These are phyloP conservation scores for Aureobasidium sp. DNA, from an alignment of 2,329 filamentous ascomycete genomes.

Conservation along the genomic window DNA sequence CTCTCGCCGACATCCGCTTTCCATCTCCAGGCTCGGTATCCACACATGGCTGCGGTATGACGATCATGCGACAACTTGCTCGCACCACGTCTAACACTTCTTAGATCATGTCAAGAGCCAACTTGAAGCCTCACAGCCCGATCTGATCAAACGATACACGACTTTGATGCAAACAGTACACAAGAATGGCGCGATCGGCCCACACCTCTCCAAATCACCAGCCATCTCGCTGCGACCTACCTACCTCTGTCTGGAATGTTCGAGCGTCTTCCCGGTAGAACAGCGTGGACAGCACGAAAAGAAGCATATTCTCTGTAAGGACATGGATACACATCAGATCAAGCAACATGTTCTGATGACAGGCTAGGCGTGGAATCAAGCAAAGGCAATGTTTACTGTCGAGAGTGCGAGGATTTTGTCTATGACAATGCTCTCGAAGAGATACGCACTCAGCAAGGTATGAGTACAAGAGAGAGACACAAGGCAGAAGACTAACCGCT, in stretches of 20 bases:
- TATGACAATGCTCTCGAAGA: conserved; percentile 76
- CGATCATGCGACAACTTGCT: conserved; percentile 24
- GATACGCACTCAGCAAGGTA: conserved; percentile 62
- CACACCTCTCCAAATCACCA: conserved; percentile 54
- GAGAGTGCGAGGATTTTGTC: conserved; percentile 73
- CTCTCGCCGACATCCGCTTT: conserved; percentile 17
- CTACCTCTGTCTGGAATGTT: conserved; percentile 66
- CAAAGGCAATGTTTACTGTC: conserved; percentile 67
- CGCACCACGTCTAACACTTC: conserved; percentile 55
- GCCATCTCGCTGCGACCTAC: conserved; percentile 24
- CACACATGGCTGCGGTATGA: conserved; percentile 34
- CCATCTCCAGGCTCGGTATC: conserved; percentile 7
- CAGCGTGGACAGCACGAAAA: conserved; percentile 63
- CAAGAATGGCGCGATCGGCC: conserved; percentile 58
- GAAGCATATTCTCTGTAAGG: conserved; percentile 63
- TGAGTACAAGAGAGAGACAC: conserved; percentile 27
- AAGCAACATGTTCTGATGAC: neutral
- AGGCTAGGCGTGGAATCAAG: conserved; percentile 65
- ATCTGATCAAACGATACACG: conserved; percentile 63
- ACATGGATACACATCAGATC: neutral
- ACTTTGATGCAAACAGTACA: conserved; percentile 62
- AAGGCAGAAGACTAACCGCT: neutral
- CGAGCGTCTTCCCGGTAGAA: conserved; percentile 57
- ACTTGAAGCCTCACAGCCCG: conserved; percentile 59
- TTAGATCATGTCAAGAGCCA: conserved; percentile 66